Base-by-base conservation (phyloP, 768 basidiomycete species). In the Megacollybia marginata region DNA sequence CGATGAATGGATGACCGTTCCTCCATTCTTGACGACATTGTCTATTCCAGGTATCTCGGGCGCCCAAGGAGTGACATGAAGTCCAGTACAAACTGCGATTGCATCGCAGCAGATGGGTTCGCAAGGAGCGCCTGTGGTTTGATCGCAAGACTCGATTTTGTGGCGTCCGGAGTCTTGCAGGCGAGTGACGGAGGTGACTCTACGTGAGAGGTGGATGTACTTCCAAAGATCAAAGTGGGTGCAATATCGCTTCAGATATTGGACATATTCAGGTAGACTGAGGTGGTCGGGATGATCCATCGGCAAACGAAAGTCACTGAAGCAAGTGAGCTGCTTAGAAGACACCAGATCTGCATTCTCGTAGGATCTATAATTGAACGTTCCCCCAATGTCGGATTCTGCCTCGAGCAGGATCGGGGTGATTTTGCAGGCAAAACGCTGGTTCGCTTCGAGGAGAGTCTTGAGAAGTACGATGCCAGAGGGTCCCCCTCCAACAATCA, bases 311-410 rank as follows among this genome's bases (percentile, higher is more conserved):
- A 78, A 81, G 60, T 82, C 80, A 31, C 75, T 76, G 62, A 81
- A 82, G 50, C 70, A 69, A 5, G 80, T 82, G 33, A 82, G 65
- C 57, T 81, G 78, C 56, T 80, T 81, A 11, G 75, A 75, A 12
- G 73, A 76, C n/a, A 80, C 78, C 19, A 80, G 62, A 16, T 63
- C 67, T 11, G 74, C 69, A 47, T 76, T 72, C 76, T 75, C 68
- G 52, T 78, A 78, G 7, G 71, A 67, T 5, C 75, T 63, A 52
- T 73, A 76, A 47, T 65, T 63, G 57, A 80, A 79, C 0, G 78
- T 79, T 9, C 78, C 78, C 2, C 78, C 78, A 47, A 79, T 68
- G 44, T 69, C 67, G 20, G 62, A 64, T 56, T 78, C 76, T 42
- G 73, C 70, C 55, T 76, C 75, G 9, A 78, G 56, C 3, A 78